Evolutionary conservation across 2,329 filamentous ascomycete genomes (phyloP).

Genomic region (Hymenoscyphus infarciens): DNA sequence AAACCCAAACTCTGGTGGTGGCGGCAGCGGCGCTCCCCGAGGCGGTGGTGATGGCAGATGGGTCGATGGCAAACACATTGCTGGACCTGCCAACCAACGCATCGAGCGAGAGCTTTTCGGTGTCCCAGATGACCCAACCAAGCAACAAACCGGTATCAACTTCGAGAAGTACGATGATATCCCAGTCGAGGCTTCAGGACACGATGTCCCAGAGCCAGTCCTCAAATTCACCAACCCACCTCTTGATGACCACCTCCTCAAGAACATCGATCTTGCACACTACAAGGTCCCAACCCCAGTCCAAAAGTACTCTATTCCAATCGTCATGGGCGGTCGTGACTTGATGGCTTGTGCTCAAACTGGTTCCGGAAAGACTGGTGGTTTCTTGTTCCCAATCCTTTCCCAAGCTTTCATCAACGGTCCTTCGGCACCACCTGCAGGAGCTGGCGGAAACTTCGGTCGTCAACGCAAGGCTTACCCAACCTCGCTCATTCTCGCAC

Average conservation of each 20-base stretch:
- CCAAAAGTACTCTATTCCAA: constrained; percentile 99
- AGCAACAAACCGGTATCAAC: constrained; percentile 98
- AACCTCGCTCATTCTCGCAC: constrained; percentile 91
- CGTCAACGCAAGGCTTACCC: constrained; percentile 98
- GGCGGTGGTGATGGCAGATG: constrained; percentile 95
- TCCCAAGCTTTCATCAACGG: constrained; percentile 95
- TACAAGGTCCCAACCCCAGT: constrained; percentile 97
- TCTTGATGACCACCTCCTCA: constrained; percentile 86
- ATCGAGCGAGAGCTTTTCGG: constrained; percentile 96
- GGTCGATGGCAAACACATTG: constrained; percentile 94
- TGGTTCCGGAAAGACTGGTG: constrained; percentile 99
- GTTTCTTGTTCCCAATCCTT: constrained; percentile 97
- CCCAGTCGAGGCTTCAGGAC: constrained; percentile 92
- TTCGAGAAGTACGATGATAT: constrained; percentile 99
- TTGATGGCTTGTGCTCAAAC: constrained; percentile 99
- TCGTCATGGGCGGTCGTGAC: constrained; percentile 96
- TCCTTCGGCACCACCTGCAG: constrained; percentile 65
- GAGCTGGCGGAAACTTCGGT: constrained; percentile 68
- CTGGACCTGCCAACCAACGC: constrained; percentile 83
- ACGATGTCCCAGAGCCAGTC: constrained; percentile 88
- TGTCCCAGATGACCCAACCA: constrained; percentile 82
- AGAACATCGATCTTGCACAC: constrained; percentile 88
- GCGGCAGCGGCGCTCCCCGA: constrained; percentile 47
- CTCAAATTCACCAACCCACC: constrained; percentile 90
- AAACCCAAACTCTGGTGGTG: constrained; percentile 39